Conservation (phyloP, 345 rosid genomes). For the Lumnitzera racemosa region DNA sequence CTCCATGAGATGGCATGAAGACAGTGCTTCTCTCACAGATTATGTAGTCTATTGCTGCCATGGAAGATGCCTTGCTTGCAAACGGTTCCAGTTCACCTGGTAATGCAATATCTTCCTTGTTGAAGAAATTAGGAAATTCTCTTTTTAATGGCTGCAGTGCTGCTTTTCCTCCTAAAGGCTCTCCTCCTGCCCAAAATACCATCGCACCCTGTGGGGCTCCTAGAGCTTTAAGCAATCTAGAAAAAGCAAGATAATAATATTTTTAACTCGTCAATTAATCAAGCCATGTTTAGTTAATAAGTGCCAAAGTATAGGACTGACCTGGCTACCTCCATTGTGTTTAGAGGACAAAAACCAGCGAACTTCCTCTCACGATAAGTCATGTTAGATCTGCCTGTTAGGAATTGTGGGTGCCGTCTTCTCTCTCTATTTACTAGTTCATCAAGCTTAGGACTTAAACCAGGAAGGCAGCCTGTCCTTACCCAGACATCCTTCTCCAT, state of each 20-base stretch:
- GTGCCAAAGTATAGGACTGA: slow-evolving; percentile 10
- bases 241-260: too few relatives aligned
- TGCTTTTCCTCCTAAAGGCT: slow-evolving; percentile 79
- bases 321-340: slow-evolving; percentile 82
- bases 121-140: slow-evolving; percentile 65
- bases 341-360: slow-evolving; percentile 89
- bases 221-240: slow-evolving; percentile 88
- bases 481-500: slow-evolving; percentile 22
- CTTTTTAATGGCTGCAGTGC: slow-evolving; percentile 54
- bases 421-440: slow-evolving; percentile 60
- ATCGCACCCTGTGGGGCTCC: slow-evolving; percentile 69
- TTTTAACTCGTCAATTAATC: neutral
- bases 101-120: slow-evolving; percentile 68
- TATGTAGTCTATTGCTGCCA: slow-evolving; percentile 73
- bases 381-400: slow-evolving; percentile 81
- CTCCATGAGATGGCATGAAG: slow-evolving; percentile 98
- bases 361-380: slow-evolving; percentile 65
- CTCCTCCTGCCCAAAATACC: slow-evolving; percentile 95
- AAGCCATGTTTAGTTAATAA: neutral
- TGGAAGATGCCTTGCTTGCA: slow-evolving; percentile 57
- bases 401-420: slow-evolving; percentile 73
- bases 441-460: slow-evolving; percentile 47
- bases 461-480: slow-evolving; percentile 93
- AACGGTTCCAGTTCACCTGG: slow-evolving; percentile 49
- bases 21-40: slow-evolving; percentile 76